Evolutionary conservation across 2,329 filamentous ascomycete species (phyloP).

Genomic region (Amauroascus niger): DNA sequence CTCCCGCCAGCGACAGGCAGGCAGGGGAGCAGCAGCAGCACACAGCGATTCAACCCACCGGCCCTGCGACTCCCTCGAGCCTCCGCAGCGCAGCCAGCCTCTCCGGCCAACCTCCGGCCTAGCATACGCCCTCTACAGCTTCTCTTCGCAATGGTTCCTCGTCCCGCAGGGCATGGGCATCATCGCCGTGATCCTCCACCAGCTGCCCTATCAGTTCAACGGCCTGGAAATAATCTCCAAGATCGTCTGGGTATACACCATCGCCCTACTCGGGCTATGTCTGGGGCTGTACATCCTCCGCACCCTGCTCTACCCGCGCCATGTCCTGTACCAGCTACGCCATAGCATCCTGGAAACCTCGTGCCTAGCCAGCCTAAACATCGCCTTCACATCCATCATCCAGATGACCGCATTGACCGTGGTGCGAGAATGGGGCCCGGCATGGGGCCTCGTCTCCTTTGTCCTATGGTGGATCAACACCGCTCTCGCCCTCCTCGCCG

Average conservation of each 20-base stretch:
- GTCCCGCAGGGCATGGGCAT: conserved; percentile 34
- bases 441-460: conserved; percentile 26
- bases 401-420: conserved; percentile 51
- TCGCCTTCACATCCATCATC: conserved; percentile 30
- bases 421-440: conserved; percentile 24
- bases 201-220: conserved; percentile 35
- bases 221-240: conserved; percentile 30
- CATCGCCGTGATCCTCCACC: conserved; percentile 29
- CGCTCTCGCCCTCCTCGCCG: conserved; percentile 24
- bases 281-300: conserved; percentile 28
- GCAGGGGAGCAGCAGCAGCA: not conserved
- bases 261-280: conserved; percentile 26
- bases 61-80: not conserved
- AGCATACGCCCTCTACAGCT: conserved; percentile 25
- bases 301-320: conserved; percentile 25
- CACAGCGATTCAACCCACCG: not conserved
- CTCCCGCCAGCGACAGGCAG: not conserved
- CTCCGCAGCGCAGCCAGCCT: not conserved
- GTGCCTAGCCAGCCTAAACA: conserved; percentile 32
- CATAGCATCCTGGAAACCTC: conserved; percentile 29
- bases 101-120: not conserved
- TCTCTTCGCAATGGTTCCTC: conserved; percentile 33
- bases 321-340: conserved; percentile 25
- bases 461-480: conserved; percentile 37
- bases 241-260: conserved; percentile 34